Base-by-base conservation (phyloP, 495 filamentous ascomycete genomes). In the Rusavskia elegans region DNA sequence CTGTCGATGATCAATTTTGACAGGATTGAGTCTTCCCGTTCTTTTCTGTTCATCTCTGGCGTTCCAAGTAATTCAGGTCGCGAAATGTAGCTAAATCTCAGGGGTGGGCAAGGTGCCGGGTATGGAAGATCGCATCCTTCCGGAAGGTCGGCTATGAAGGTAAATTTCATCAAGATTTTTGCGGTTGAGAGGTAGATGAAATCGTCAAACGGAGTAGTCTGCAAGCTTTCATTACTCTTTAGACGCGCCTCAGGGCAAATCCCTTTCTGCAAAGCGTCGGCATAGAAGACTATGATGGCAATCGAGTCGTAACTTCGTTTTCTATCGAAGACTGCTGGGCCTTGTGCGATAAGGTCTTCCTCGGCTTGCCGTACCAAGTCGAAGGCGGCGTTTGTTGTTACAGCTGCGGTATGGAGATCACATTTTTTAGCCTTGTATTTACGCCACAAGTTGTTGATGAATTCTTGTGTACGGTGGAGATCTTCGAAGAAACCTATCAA, bases 401-500 rank as follows among this genome's bases (percentile, higher is more conserved):
- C 37, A 27, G 52, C 48, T 40, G 48, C 52, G 6, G 52, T 50
- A 23, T 44, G 38, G 36, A 57, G 52, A 17, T 52, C 52, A 21
- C 52, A 48, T 49, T 42, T 44, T 2, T 41, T 27, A 27, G n/a
- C 32, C 30, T 48, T 57, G 35, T 55, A 57, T 5, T 36, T 46
- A n/a, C 36, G 10, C 55, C 55, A 55, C 3, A 39, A 39, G 5
- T 57, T 40, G 19, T 40, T 11, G 14, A 57, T 4, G 14, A 55
- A 52, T 1, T 51, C 23, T 46, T 57, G 52, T 11, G 41, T 38
- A 16, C 52, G 52, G 41, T 57, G 55, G 40, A 52, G 48, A 38
- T 57, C 55, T 46, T 57, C 55, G 36, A 57, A 57, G 21, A 55
- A 57, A n/a, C 52, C 52, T 54, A 50, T 5, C 14, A 19, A 29